Evolutionary conservation across 2,329 filamentous ascomycete genomes (phyloP).

Genomic region (Claviceps fusiformis): DNA sequence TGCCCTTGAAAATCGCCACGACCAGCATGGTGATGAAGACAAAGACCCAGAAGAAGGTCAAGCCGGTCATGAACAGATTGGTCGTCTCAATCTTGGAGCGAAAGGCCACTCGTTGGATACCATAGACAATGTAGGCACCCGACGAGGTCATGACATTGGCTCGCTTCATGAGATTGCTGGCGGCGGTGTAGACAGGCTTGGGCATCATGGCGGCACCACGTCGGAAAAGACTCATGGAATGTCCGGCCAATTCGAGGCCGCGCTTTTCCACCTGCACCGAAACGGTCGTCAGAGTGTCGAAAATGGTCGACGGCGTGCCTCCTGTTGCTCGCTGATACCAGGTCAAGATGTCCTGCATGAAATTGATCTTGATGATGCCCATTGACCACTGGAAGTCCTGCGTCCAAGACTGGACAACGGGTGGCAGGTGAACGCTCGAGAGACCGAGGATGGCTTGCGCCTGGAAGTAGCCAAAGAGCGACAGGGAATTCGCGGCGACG

Average conservation of each 20-base stretch:
- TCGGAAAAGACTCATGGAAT: conserved; percentile 33
- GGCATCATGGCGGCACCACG: conserved; percentile 41
- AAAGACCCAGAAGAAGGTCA: conserved; percentile 80
- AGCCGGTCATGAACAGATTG: conserved; percentile 85
- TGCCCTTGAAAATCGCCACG: conserved; percentile 66
- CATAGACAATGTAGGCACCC: conserved; percentile 52
- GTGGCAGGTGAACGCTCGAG: conserved; percentile 66
- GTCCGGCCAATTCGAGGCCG: conserved; percentile 24
- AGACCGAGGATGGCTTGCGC: conserved; percentile 84
- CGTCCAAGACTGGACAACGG: conserved; percentile 84
- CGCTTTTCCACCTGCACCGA: conserved; percentile 76
- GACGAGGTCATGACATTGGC: conserved; percentile 38
- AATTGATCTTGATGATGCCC: conserved; percentile 81
- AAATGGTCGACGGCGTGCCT: conserved; percentile 65
- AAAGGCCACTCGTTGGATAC: conserved; percentile 83
- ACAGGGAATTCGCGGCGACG: conserved; percentile 83
- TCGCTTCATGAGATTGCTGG: conserved; percentile 36
- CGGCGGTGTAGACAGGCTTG: conserved; percentile 20
- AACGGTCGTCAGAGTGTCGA: conserved; percentile 58
- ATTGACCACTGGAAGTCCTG: conserved; percentile 98
- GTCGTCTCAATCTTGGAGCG: conserved; percentile 63
- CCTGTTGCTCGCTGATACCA: conserved; percentile 95
- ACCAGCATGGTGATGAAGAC: conserved; percentile 59
- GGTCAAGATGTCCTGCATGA: conserved; percentile 77
- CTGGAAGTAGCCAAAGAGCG: conserved; percentile 92